A percentile compares a stretch with the other conserved stretches of the same genome.
These are phyloP conservation scores for Blastocystis hominis DNA, from an alignment of 352 stramenopile species.

Conservation along the genomic window DNA sequence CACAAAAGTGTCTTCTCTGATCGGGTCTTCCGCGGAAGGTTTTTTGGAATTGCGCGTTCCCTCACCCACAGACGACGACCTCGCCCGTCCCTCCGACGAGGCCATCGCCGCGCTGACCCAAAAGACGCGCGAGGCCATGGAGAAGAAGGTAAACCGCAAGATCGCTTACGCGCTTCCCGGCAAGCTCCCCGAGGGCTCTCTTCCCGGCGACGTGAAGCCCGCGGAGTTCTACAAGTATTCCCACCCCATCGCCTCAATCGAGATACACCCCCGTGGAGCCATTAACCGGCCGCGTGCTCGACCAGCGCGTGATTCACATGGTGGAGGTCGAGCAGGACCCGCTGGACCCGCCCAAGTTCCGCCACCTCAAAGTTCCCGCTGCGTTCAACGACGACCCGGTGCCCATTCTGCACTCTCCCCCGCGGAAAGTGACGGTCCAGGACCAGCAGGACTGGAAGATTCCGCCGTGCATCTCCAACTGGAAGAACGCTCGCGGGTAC, in stretches of 20 bases:
- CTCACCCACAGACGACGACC: slow-evolving; percentile 58
- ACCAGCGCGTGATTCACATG: slow-evolving; percentile 94
- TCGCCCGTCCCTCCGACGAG: slow-evolving; percentile 68
- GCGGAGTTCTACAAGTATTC: slow-evolving; percentile 66
- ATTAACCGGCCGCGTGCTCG: slow-evolving; percentile 42
- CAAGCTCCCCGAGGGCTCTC: slow-evolving; percentile 12
- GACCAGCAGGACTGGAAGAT: slow-evolving; percentile 96
- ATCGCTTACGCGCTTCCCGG: slow-evolving; percentile 65
- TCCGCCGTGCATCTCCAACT: slow-evolving; percentile 95
- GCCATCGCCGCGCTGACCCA: slow-evolving; percentile 69
- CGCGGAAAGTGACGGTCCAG: slow-evolving; percentile 77
- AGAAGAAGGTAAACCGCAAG: slow-evolving; percentile 74
- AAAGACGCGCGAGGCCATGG: slow-evolving; percentile 73
- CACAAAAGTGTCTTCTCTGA: not conserved
- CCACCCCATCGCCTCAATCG: not conserved
- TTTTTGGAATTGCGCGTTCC: not conserved
- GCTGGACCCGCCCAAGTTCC: slow-evolving; percentile 96
- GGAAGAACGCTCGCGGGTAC: slow-evolving; percentile 94
- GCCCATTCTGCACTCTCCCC: slow-evolving; percentile 81
- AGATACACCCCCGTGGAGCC: slow-evolving; percentile 66
- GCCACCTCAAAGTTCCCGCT: slow-evolving; percentile 89
- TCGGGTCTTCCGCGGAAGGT: not conserved
- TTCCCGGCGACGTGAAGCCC: slow-evolving; percentile 68
- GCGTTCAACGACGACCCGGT: slow-evolving; percentile 77
- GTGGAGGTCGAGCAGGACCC: slow-evolving; percentile 93